phyloP scores from a whole-genome alignment of 2,329 filamentous ascomycete species.

The Cadophora sp. region DNA sequence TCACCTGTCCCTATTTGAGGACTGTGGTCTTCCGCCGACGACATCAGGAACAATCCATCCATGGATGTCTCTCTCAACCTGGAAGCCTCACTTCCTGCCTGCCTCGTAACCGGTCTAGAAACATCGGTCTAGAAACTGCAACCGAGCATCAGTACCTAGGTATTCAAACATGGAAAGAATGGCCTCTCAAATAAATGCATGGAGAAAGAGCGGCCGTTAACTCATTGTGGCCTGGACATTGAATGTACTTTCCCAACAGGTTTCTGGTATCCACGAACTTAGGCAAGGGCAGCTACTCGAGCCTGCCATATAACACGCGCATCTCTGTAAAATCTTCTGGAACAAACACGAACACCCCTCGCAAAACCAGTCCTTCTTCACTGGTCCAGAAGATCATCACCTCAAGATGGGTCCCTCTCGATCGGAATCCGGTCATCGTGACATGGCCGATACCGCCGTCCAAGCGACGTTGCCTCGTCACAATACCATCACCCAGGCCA shows the following conservation, averaged over 20 bases:
- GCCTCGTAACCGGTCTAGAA: no score
- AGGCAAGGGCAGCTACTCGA: background rate
- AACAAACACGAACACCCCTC: background rate
- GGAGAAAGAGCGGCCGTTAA: no score
- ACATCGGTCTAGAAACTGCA: background rate
- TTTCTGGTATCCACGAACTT: background rate
- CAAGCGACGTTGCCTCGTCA: slow-evolving; percentile 8
- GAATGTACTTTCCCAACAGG: background rate
- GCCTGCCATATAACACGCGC: background rate
- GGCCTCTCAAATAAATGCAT: no score
- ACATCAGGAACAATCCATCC: no score
- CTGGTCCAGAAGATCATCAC: background rate
- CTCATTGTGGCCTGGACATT: background rate
- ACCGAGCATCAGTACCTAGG: background rate
- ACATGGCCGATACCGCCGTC: background rate
- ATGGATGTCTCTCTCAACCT: no score
- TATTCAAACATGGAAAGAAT: background rate
- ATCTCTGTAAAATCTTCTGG: background rate
- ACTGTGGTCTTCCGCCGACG: no score
- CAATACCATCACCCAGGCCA: slow-evolving; percentile 31
- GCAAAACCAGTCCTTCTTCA: background rate
- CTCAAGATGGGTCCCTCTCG: background rate
- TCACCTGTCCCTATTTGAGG: no score
- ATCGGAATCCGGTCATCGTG: background rate
- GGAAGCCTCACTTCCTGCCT: no score